Percentiles rank a stretch among this genome's conserved stretches.
These are phyloP conservation scores for Mycena epipterygia DNA, from an alignment of 768 basidiomycete species.

Conservation along the genomic window DNA sequence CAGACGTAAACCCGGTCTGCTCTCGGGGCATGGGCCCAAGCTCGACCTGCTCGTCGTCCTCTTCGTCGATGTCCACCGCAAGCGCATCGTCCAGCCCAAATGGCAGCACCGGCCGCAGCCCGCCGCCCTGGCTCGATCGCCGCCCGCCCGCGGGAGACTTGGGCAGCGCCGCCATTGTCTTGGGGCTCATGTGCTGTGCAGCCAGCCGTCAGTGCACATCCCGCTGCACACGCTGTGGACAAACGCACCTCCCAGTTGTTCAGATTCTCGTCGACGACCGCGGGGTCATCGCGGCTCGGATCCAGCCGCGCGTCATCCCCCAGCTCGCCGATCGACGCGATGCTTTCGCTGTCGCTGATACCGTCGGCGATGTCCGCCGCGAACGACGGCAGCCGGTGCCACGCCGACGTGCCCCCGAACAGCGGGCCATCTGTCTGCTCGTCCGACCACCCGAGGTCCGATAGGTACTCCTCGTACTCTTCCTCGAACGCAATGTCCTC, in stretches of 20 bases:
- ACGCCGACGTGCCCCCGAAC: constrained; percentile 70
- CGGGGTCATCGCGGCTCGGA: constrained; percentile 71
- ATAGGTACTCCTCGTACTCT: constrained; percentile 96
- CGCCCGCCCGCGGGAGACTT: constrained; percentile 90
- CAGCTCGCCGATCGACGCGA: constrained; percentile 90
- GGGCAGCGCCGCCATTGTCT: constrained; percentile 93
- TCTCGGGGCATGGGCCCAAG: constrained; percentile 85
- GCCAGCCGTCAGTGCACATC: constrained; percentile 44
- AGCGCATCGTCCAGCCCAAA: constrained; percentile 83
- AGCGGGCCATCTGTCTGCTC: constrained; percentile 62
- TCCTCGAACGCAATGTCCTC: constrained; percentile 97
- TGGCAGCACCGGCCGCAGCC: constrained; percentile 84
- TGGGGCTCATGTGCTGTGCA: constrained; percentile 92
- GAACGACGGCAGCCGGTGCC: constrained; percentile 86
- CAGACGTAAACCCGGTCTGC: constrained; percentile 77
- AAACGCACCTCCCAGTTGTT: constrained; percentile 86
- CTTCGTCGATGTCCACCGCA: constrained; percentile 78
- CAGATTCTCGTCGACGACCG: constrained; percentile 81
- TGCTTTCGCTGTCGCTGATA: constrained; percentile 96
- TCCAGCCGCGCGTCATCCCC: constrained; percentile 83
- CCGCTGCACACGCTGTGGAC: constrained; percentile 65
- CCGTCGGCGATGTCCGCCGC: constrained; percentile 86
- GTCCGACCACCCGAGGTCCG: constrained; percentile 85
- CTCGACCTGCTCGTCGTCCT: constrained; percentile 75
- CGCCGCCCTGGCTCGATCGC: constrained; percentile 86